phyloP scores from a whole-genome alignment of 306 rosid species.

The Prunus kanzakura region DNA sequence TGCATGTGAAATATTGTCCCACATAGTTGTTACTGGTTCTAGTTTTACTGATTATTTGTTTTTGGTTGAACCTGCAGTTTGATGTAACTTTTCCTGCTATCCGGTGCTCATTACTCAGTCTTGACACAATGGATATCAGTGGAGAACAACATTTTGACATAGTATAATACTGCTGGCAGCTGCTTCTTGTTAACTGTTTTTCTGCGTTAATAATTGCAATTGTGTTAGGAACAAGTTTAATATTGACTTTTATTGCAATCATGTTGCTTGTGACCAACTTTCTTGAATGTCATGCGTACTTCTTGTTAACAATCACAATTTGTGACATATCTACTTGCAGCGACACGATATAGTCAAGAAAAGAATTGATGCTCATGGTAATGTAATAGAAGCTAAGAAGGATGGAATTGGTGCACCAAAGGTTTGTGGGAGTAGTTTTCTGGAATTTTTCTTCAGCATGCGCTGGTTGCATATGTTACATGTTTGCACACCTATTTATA shows the following conservation, averaged over 20 bases:
- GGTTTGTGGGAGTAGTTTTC: constrained; percentile 49
- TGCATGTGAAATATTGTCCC: neutral
- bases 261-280: constrained; percentile 10
- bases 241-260: neutral
- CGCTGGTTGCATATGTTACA: constrained; percentile 8
- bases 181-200: constrained; percentile 8
- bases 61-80: constrained; percentile 60
- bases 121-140: constrained; percentile 83
- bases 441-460: constrained; percentile 5
- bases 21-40: neutral
- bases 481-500: neutral
- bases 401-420: constrained; percentile 91
- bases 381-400: constrained; percentile 60
- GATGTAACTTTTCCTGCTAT: constrained; percentile 87
- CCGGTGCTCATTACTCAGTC: constrained; percentile 84
- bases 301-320: constrained; percentile 8
- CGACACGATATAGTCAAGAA: constrained; percentile 76
- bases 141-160: constrained; percentile 92
- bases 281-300: neutral
- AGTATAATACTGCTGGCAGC: constrained; percentile 46
- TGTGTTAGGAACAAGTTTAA: neutral
- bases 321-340: constrained; percentile 46
- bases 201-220: constrained; percentile 10
- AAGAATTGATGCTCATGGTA: constrained; percentile 68
- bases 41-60: neutral